A percentile compares a stretch with the other conserved stretches of the same genome.
phyloP scores from a whole-genome alignment of 805 yeast genomes.

The Starmerella stellata region DNA sequence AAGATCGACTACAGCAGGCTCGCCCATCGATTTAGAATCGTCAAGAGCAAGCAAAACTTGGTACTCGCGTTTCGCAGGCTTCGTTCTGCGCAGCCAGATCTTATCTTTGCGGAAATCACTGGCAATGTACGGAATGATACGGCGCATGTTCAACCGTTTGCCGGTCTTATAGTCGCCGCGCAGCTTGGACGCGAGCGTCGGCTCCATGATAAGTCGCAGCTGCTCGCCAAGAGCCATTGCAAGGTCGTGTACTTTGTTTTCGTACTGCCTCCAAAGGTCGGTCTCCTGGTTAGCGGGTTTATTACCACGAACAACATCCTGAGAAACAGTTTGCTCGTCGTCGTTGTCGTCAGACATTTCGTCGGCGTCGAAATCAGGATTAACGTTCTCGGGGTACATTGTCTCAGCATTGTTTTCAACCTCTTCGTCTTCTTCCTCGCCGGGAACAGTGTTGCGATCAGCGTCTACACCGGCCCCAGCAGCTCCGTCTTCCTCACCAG shows the following conservation, averaged over 20 bases:
- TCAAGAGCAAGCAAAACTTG: slow-evolving; percentile 96
- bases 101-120: slow-evolving; percentile 93
- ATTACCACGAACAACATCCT: background rate
- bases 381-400: background rate
- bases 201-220: slow-evolving; percentile 77
- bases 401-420: slow-evolving; percentile 18
- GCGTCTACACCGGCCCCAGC: slow-evolving; percentile 22
- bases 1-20: slow-evolving; percentile 69
- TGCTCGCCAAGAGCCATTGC: slow-evolving; percentile 84
- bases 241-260: slow-evolving; percentile 67
- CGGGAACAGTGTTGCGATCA: slow-evolving; percentile 13
- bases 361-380: slow-evolving; percentile 6
- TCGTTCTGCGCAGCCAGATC: slow-evolving; percentile 93
- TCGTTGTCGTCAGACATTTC: slow-evolving; percentile 1
- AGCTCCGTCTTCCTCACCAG: slow-evolving; percentile 17
- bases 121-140: slow-evolving; percentile 94
- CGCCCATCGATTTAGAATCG: slow-evolving; percentile 95
- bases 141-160: slow-evolving; percentile 88
- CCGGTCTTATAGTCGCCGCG: slow-evolving; percentile 96
- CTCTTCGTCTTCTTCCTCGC: slow-evolving; percentile 11
- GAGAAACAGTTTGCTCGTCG: background rate
- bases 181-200: slow-evolving; percentile 87
- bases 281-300: background rate
- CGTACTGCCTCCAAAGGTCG: slow-evolving; percentile 61
- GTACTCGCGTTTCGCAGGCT: slow-evolving; percentile 92